These are phyloP conservation scores for Penicillium thymicola DNA, from an alignment of 2,329 filamentous ascomycete genomes.

Conservation along the genomic window DNA sequence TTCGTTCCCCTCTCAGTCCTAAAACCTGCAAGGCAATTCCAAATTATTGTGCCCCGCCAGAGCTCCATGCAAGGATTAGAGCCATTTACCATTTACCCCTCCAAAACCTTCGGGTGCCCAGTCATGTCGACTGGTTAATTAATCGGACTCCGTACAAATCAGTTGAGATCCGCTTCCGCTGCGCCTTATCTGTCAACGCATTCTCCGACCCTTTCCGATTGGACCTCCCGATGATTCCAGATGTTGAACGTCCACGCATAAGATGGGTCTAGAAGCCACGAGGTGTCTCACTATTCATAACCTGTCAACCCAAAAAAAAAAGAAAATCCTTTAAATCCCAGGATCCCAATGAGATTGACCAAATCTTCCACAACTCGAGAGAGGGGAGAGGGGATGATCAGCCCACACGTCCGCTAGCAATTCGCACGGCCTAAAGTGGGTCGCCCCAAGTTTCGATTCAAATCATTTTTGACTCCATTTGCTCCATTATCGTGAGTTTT, in stretches of 20 bases:
- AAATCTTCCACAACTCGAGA: conserved; percentile 67
- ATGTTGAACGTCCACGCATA: conserved; percentile 80
- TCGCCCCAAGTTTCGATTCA: conserved; percentile 76
- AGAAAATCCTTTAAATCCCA: conserved; percentile 43
- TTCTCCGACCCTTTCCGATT: background rate
- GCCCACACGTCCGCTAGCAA: conserved; percentile 47
- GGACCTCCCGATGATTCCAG: conserved; percentile 67
- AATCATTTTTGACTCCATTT: conserved; percentile 33
- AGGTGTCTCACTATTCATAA: conserved; percentile 69
- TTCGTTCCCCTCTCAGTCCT: background rate
- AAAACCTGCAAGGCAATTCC: conserved; percentile 9
- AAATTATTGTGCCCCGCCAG: conserved; percentile 21
- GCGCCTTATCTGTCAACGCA: conserved; percentile 57
- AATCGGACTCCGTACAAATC: conserved; percentile 63
- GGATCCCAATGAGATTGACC: conserved; percentile 75
- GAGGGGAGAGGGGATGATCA: conserved; percentile 66
- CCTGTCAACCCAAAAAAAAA: conserved; percentile 62
- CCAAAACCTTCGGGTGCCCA: conserved; percentile 47
- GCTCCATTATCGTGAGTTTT: conserved; percentile 66
- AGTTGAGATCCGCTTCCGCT: conserved; percentile 63
- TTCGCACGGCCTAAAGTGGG: conserved; percentile 65
- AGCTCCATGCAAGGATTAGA: background rate
- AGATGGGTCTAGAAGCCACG: conserved; percentile 74
- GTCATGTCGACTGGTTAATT: conserved; percentile 58
- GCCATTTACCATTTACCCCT: background rate